Evolutionary conservation across 257 asterid genomes (phyloP).

Genomic region (Forsythia viridissima): DNA sequence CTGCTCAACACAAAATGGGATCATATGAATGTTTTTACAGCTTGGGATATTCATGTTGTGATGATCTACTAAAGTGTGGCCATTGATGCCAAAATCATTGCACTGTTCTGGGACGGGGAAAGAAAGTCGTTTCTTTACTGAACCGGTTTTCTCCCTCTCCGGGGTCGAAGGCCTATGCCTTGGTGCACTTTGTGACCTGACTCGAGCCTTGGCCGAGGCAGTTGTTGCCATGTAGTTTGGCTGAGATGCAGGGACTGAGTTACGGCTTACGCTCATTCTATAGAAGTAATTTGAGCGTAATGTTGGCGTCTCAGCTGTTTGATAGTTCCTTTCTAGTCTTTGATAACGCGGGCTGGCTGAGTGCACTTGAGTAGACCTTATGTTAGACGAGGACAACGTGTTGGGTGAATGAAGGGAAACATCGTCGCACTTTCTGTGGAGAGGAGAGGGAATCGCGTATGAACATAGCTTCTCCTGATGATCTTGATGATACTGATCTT

Average conservation of each 20-base stretch:
- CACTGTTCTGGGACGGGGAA: conserved; percentile 36
- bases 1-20: conserved; percentile 7
- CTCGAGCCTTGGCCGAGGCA: conserved; percentile 73
- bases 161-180: conserved; percentile 60
- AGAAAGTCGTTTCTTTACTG: conserved; percentile 60
- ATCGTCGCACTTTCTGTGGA: conserved; percentile 16
- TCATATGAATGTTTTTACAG: conserved; percentile 6
- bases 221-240: conserved; percentile 83
- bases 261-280: conserved; percentile 35
- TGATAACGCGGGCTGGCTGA: conserved; percentile 40
- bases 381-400: conserved; percentile 40
- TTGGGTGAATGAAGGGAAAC: conserved; percentile 31
- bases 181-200: conserved; percentile 62
- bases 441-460: conserved; percentile 32
- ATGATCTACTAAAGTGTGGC: conserved; percentile 1
- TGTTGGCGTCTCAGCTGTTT: conserved; percentile 44
- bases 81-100: conserved; percentile 2
- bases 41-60: neutral
- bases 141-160: conserved; percentile 31
- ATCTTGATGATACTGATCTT: conserved; percentile 19
- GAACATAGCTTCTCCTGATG: conserved; percentile 18
- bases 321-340: conserved; percentile 26
- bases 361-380: conserved; percentile 30
- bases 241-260: conserved; percentile 27
- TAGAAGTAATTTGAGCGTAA: conserved; percentile 29